Base-by-base conservation (phyloP, 2,329 filamentous ascomycete species). In the Aspergillus jensenii region DNA sequence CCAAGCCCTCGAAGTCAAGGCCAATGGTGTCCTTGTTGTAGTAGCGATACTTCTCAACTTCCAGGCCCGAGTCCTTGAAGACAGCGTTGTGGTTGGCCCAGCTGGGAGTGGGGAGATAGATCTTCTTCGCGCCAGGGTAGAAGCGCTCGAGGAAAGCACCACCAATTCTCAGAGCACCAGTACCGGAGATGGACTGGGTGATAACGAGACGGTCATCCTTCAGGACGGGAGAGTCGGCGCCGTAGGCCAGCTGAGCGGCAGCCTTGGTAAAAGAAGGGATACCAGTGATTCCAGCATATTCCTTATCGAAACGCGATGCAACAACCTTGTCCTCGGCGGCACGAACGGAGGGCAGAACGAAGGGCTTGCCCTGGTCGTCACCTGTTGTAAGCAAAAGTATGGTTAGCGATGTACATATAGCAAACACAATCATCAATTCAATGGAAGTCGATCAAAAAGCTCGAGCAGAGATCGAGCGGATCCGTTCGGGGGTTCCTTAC, bases 1-100 rank as follows among this genome's bases (percentile, higher is more conserved):
- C 74, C 84, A 99, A 86, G 71, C 95, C 95, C 67, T 96, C 91
- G 72, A 97, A 98, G 84, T 99, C 95, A 65, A 99, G 89, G 56
- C 93, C 93, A 74, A 97, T 98, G 73, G 93, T 98, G 75, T 96
- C 88, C 84, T 96, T 96, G 87, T 98, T 91, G 84, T 98, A 99
- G 87, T 99, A 99, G 71, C 91, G 86, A 85, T 99, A 99, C 81
- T 93, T 91, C 81, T 93, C 87, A 62, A 98, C 92, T 79, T 90
- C 85, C 65, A 99, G 85, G 58, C 93, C 91, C 33, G 91, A 90
- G 79, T 98, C 93, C 79, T 85, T 88, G 87, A 99, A 98, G 77
- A 99, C 90, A 64, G 93, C 93, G 75, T 87, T 90, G 84, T 99
- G 95, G 86, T 99, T 98, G 70, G 93, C 95, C 95, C 95, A 99